These are phyloP conservation scores for Silene coronaria DNA, from an alignment of 179 eudicot species.

Conservation along the genomic window DNA sequence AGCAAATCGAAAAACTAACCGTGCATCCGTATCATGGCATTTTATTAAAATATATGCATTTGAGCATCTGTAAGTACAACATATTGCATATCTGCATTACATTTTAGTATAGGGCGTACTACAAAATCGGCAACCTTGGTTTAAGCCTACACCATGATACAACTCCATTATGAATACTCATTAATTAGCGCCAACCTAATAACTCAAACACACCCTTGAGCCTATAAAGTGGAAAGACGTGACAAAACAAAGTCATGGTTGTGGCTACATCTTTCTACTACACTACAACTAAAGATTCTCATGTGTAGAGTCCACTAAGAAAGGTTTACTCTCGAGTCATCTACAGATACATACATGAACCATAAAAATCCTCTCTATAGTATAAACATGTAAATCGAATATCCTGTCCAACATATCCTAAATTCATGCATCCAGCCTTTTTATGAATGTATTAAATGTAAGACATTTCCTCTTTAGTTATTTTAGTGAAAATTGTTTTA, in stretches of 20 bases:
- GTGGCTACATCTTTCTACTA: conserved; percentile 9
- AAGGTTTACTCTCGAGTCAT: neutral
- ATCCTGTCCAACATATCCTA: neutral
- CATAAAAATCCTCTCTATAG: neutral
- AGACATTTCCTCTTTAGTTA: too few relatives aligned
- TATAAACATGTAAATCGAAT: neutral
- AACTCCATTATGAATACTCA: neutral
- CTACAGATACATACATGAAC: neutral
- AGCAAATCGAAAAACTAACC: too few relatives aligned
- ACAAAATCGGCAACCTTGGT: neutral
- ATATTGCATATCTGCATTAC: too few relatives aligned
- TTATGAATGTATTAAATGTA: neutral
- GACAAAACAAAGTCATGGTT: neutral
- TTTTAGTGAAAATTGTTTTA: neutral
- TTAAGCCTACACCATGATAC: neutral
- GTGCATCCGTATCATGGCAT: too few relatives aligned
- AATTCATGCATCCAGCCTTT: neutral
- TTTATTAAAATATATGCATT: too few relatives aligned
- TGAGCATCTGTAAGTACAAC: too few relatives aligned
- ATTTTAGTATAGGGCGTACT: too few relatives aligned
- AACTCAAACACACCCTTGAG: neutral
- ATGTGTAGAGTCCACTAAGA: neutral
- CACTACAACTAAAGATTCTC: neutral
- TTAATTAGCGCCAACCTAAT: neutral
- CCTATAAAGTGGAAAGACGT: neutral